Percentiles rank a stretch among this genome's conserved stretches.
Evolutionary conservation across 345 rosid species (phyloP).

Genomic region (Eucalyptus pauciflora): DNA sequence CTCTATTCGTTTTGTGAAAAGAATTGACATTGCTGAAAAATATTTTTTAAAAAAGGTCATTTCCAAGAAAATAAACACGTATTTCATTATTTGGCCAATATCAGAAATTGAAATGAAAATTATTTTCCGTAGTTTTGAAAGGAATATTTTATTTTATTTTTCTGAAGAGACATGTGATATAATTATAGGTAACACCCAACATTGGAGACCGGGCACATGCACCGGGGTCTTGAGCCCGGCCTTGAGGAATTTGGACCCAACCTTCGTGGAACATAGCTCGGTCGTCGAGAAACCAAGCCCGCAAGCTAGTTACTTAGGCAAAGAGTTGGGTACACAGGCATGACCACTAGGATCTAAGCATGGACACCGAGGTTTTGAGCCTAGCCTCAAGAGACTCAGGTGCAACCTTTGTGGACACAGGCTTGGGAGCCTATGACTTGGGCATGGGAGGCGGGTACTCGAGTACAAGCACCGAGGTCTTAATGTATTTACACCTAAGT

Average conservation of each 20-base stretch:
- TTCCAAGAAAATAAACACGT: too few relatives aligned
- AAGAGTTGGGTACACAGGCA: background rate
- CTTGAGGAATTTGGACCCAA: background rate
- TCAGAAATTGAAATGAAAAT: too few relatives aligned
- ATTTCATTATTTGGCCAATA: too few relatives aligned
- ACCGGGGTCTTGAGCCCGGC: background rate
- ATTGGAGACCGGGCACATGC: rapidly evolving
- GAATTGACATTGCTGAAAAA: too few relatives aligned
- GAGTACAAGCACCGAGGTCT: rapidly evolving
- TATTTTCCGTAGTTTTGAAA: too few relatives aligned
- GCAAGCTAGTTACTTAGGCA: background rate
- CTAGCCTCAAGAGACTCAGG: background rate
- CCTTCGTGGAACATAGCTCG: background rate
- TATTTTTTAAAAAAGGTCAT: too few relatives aligned
- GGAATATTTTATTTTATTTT: too few relatives aligned
- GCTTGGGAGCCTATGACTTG: background rate
- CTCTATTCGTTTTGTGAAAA: too few relatives aligned
- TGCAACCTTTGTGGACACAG: background rate
- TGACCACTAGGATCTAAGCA: background rate
- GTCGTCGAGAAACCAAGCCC: background rate
- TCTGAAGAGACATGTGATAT: too few relatives aligned
- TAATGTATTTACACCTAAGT: too few relatives aligned
- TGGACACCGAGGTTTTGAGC: background rate
- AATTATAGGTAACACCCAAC: too few relatives aligned
- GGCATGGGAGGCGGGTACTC: background rate